Percentiles rank a stretch among this genome's conserved stretches.
Conservation (phyloP, 2,329 filamentous ascomycete genomes). For the Tolypocladium tropicale region DNA sequence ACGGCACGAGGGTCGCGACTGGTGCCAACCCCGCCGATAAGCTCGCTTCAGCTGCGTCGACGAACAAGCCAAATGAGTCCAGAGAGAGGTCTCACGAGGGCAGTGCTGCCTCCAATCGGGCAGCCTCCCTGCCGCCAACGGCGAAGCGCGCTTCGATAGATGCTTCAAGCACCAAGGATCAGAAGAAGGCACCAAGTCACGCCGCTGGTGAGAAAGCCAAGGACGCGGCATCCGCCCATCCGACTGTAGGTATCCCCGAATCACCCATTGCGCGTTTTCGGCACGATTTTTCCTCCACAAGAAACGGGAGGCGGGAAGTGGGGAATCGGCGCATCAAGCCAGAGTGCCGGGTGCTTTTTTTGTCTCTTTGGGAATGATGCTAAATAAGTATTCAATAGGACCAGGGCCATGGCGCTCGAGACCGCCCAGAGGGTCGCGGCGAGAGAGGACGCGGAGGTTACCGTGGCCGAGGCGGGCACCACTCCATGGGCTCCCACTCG, state of each 20-base stretch:
- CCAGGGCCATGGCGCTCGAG: conserved; percentile 15
- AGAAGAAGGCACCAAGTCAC: conserved; percentile 31
- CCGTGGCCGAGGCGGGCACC: conserved; percentile 35
- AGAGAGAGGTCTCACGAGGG: conserved; percentile 26
- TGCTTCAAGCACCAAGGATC: conserved; percentile 26
- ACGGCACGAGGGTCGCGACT: conserved; percentile 26
- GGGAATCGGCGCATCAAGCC: not conserved
- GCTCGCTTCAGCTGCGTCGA: conserved; percentile 14
- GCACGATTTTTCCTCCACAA: not conserved
- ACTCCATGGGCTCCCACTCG: conserved; percentile 21
- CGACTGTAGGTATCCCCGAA: conserved; percentile 26
- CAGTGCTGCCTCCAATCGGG: conserved; percentile 20
- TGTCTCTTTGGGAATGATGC: not conserved
- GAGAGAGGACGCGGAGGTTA: conserved; percentile 33
- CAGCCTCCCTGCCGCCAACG: conserved; percentile 23
- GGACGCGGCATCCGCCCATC: conserved; percentile 19
- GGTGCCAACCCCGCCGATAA: conserved; percentile 27
- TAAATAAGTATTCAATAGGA: conserved; percentile 12
- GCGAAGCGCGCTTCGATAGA: conserved; percentile 37
- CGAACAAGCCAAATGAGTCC: conserved; percentile 21
- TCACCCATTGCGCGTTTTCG: conserved; percentile 4
- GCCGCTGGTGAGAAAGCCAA: conserved; percentile 30
- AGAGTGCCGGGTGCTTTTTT: not conserved
- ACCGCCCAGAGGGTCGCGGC: conserved; percentile 26
- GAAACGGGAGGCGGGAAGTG: too few relatives aligned